Evolutionary conservation across 2,329 filamentous ascomycete species (phyloP).

Genomic region (Dactylellina cionopaga): DNA sequence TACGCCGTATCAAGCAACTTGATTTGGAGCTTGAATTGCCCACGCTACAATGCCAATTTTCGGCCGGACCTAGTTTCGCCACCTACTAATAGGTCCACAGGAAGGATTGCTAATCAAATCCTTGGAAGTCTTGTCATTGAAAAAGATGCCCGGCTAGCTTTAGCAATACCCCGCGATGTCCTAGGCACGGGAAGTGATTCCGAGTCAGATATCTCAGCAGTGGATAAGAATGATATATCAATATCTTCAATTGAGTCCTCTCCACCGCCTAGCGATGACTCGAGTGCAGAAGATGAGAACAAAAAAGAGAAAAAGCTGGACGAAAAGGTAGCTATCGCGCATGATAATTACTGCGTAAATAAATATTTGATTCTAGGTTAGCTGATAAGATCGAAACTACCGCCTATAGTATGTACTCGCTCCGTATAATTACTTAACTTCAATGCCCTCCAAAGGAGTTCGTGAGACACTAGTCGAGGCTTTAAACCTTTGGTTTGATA

Average conservation of each 20-base stretch:
- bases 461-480: constrained; percentile 43
- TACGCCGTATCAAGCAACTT: not conserved
- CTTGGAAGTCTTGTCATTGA: too few species aligned
- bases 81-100: not conserved
- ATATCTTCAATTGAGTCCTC: not conserved
- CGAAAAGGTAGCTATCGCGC: too few species aligned
- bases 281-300: not conserved
- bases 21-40: not conserved
- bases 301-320: too few species aligned
- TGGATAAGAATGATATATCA: not conserved
- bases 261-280: not conserved
- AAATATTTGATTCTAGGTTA: not conserved
- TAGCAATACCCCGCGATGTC: too few species aligned
- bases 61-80: too few species aligned
- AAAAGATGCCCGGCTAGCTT: too few species aligned
- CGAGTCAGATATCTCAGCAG: not conserved
- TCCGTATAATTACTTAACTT: constrained; percentile 7
- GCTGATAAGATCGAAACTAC: not conserved
- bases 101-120: too few species aligned
- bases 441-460: constrained; percentile 13
- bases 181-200: too few species aligned
- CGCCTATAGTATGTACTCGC: constrained; percentile 1
- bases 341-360: too few species aligned
- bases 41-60: too few species aligned
- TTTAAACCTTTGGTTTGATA: constrained; percentile 58